These are phyloP conservation scores for Curvularia spicifera DNA, from an alignment of 2,329 filamentous ascomycete species.

Conservation along the genomic window DNA sequence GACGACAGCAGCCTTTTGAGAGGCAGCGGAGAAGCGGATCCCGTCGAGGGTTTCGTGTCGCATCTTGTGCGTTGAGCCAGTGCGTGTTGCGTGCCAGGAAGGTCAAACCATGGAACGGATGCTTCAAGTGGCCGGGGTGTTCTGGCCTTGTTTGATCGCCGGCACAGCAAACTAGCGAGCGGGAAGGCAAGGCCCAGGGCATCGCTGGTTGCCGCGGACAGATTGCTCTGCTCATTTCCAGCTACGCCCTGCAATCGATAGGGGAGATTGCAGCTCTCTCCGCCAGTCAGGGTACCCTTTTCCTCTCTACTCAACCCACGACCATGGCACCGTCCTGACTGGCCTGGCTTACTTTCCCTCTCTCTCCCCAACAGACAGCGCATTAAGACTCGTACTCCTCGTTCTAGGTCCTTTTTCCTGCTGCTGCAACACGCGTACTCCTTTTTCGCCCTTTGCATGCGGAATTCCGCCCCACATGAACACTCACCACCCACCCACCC, in stretches of 20 bases:
- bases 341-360: neutral
- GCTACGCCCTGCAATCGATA: conserved; percentile 19
- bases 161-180: conserved; percentile 35
- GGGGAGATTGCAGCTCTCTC: conserved; percentile 2
- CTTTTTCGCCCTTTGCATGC: neutral
- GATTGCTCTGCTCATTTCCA: conserved; percentile 20
- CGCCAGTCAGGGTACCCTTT: neutral
- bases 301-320: neutral
- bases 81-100: conserved; percentile 25
- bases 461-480: neutral
- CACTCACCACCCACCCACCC: neutral
- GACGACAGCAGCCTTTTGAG: conserved; percentile 2
- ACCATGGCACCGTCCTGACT: neutral
- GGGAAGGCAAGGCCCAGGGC: conserved; percentile 2
- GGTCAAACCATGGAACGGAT: conserved; percentile 7
- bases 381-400: neutral
- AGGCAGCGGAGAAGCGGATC: conserved; percentile 3
- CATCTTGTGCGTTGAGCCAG: conserved; percentile 21
- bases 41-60: conserved; percentile 19
- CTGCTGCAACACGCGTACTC: conserved; percentile 6
- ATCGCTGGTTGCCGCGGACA: conserved; percentile 21
- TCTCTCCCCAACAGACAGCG: neutral
- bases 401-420: neutral
- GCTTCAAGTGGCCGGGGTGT: conserved; percentile 13
- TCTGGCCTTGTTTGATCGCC: conserved; percentile 38